Percentiles rank a stretch among this genome's conserved stretches.
These are phyloP conservation scores for Populus hybrid DNA, from an alignment of 441 rosid genomes.

Conservation along the genomic window DNA sequence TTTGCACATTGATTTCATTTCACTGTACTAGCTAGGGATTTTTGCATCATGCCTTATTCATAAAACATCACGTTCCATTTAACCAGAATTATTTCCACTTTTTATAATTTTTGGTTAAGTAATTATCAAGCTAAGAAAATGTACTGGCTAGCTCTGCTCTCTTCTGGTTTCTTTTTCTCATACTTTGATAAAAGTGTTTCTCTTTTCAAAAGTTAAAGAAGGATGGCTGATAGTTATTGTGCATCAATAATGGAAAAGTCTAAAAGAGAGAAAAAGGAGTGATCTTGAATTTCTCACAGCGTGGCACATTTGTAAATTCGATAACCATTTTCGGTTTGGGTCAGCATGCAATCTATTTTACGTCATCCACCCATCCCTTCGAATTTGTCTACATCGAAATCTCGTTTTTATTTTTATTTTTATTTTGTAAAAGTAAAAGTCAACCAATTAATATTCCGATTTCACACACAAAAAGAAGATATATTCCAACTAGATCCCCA, in stretches of 20 bases:
- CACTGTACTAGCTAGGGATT: background rate
- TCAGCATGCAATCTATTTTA: slow-evolving; percentile 19
- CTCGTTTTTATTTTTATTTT: too few species aligned
- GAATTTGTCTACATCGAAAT: too few species aligned
- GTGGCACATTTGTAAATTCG: background rate
- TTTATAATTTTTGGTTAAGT: background rate
- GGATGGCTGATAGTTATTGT: background rate
- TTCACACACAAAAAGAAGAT: background rate
- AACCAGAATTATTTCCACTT: background rate
- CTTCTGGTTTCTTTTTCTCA: background rate
- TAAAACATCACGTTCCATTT: background rate
- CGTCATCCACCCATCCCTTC: slow-evolving; percentile 15
- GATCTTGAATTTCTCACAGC: background rate
- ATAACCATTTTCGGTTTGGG: background rate
- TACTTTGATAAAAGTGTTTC: background rate
- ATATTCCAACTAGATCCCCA: background rate
- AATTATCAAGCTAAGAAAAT: background rate
- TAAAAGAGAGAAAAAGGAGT: too few species aligned
- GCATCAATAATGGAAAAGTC: background rate
- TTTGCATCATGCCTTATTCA: background rate
- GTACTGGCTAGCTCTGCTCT: background rate
- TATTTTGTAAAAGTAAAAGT: too few species aligned
- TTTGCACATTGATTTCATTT: too few species aligned
- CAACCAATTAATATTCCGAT: too few species aligned
- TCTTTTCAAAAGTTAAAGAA: background rate